Evolutionary conservation across 768 basidiomycete species (phyloP), one percentile per base, ranked within the genome.

Genomic region (Daedaleopsis nitida): DNA sequence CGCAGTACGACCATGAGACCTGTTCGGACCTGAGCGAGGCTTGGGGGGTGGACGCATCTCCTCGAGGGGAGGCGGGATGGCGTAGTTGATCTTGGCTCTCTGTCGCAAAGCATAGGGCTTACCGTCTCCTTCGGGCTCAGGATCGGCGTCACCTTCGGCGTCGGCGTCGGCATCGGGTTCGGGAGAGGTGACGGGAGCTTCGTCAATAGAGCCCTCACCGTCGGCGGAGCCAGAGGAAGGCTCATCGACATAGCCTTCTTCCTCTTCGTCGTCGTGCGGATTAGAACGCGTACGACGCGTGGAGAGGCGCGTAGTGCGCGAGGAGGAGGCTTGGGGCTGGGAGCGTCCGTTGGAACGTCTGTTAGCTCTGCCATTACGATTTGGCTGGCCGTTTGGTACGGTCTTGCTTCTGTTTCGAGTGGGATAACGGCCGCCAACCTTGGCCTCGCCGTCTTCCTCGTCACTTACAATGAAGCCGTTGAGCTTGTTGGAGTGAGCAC

Each of bases 31-130:
- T 9, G 66, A 44, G 27, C 68, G 66, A 11, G 66, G 68, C 60
- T 77, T 79, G 34, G 77, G 72, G 0, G 83, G 82, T 45, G 79
- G 68, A 23, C 65, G 74, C 71, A 89, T 75, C 38, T 92, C 90
- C 52, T 94, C 92, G 16, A 94, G 76, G 0, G 91, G 88, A 0
- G 92, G 91, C 1, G 89, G 90, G 21, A 92, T 89, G 13, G 87
- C 87, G 58, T 94, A 94, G 69, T 93, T 92, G 66, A 94, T 85
- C 61, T 82, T 81, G 48, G 68, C 70, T 53, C 91, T 78, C 67
- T 86, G 83, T 19, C 92, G 78, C 39, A 94, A 77, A 0, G 84
- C 69, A 66, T 94, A 94, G 16, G 85, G 84, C 48, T 78, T 81
- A 10, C 83, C 84, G 57, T 85, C 84, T 23, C 70, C 79, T 44